Base-by-base conservation (phyloP, 2,329 filamentous ascomycete genomes). In the Claviceps capensis region DNA sequence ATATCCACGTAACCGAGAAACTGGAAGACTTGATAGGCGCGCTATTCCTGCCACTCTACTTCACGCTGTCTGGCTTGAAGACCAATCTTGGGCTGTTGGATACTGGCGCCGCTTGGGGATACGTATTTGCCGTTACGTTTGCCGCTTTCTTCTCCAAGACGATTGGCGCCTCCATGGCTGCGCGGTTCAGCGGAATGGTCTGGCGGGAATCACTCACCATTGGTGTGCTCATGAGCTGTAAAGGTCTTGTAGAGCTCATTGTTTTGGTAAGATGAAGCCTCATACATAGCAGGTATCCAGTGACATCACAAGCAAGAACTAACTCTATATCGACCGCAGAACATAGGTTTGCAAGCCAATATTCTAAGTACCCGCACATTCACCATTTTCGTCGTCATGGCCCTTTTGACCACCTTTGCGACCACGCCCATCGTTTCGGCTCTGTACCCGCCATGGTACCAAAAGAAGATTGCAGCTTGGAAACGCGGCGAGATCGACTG, bases 351-450 rank as follows among this genome's bases (percentile, higher is more conserved):
- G 2, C 83, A 91, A 70, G 88, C 89, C 19, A 81, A 80, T 38
- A 94, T 95, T 55, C 73, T 95, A 17, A 90, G 85, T 53, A 77
- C 76, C 0, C 75, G 86, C 16, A 94, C 88, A 0, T 95, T 95
- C 61, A 95, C 89, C 50, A 94, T 95, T 51, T 95, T 95, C 59
- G 88, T 95, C 22, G 86, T 95, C 61, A 95, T 95, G 89, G 89
- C 89, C 8, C 72, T 95, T 2, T 73, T 94, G 36, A 94, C 88
- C 0, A 95, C 89, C 0, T 88, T 95, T 53, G 69, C 81, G 0
- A 95, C 89, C 0, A 90, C 89, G 0, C 89, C 89, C 0, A 68
- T 94, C 42, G 86, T 85, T 1, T 75, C 79, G 13, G 73, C 72
- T 50, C 72, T 95, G 6, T 95, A 95, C 57, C 89, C 89, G 1